Evolutionary conservation across 2,329 filamentous ascomycete genomes (phyloP).

Genomic region (Fusarium solani-melongenae): DNA sequence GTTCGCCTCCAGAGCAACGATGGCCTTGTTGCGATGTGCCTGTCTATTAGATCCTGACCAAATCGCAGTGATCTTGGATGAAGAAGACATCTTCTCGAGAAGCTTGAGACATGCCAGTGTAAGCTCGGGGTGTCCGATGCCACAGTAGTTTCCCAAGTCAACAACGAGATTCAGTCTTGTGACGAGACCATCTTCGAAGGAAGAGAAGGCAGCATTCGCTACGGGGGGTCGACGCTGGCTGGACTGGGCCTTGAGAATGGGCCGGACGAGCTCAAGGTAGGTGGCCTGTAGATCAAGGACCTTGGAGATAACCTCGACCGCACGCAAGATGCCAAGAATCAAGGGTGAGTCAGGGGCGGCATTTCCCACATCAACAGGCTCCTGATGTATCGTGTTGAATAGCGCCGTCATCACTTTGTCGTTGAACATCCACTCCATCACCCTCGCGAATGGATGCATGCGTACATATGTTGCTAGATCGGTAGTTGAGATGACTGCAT

Average conservation of each 20-base stretch:
- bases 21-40: slow-evolving; percentile 81
- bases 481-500: slow-evolving; percentile 77
- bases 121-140: slow-evolving; percentile 83
- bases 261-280: slow-evolving; percentile 88
- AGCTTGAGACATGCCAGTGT: slow-evolving; percentile 84
- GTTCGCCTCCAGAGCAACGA: slow-evolving; percentile 87
- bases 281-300: slow-evolving; percentile 90
- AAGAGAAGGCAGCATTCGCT: slow-evolving; percentile 77
- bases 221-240: slow-evolving; percentile 70
- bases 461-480: slow-evolving; percentile 83
- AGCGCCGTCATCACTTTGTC: slow-evolving; percentile 85
- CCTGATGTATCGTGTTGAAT: slow-evolving; percentile 82
- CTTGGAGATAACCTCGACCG: slow-evolving; percentile 85
- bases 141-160: slow-evolving; percentile 87
- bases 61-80: slow-evolving; percentile 79
- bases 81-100: slow-evolving; percentile 87
- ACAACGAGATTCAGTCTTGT: slow-evolving; percentile 83
- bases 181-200: slow-evolving; percentile 91
- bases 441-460: slow-evolving; percentile 90
- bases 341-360: slow-evolving; percentile 82
- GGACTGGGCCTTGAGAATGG: slow-evolving; percentile 76
- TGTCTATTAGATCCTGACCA: slow-evolving; percentile 71
- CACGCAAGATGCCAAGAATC: slow-evolving; percentile 80
- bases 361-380: slow-evolving; percentile 76
- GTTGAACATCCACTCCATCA: slow-evolving; percentile 99